Evolutionary conservation across 148 eudicot species (phyloP).

Genomic region (Oxyria digyna): DNA sequence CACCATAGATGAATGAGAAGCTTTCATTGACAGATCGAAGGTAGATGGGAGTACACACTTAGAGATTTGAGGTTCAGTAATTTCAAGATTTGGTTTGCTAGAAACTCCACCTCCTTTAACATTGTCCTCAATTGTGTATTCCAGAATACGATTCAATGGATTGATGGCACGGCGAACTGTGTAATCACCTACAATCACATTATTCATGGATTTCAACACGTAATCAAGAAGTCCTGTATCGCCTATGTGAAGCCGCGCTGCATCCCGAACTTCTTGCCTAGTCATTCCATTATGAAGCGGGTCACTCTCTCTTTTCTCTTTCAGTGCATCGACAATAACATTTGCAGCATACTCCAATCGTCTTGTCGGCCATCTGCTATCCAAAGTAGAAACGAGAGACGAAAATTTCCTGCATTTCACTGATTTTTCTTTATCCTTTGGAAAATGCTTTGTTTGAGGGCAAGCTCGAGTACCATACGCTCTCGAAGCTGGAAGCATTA

Average conservation of each 20-base stretch:
- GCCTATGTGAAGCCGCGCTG: conserved; percentile 70
- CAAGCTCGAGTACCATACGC: neutral
- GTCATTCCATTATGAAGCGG: conserved; percentile 39
- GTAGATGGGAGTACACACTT: neutral
- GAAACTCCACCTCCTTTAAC: conserved; percentile 9
- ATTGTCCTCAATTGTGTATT: conserved; percentile 43
- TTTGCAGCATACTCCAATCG: conserved; percentile 67
- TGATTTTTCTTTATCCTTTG: conserved; percentile 22
- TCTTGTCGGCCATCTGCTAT: conserved; percentile 68
- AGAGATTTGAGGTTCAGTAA: neutral
- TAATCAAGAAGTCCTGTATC: conserved; percentile 89
- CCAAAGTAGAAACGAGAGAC: conserved; percentile 43
- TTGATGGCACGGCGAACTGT: conserved; percentile 44
- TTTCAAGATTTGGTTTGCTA: conserved; percentile 11
- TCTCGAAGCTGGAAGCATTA: neutral
- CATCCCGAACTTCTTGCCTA: conserved; percentile 82
- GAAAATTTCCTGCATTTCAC: conserved; percentile 40
- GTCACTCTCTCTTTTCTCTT: conserved; percentile 29
- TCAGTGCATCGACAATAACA: conserved; percentile 62
- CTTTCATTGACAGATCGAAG: too few species aligned
- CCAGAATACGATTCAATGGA: conserved; percentile 33
- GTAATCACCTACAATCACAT: conserved; percentile 51
- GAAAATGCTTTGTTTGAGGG: neutral
- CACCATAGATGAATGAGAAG: neutral
- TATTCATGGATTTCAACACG: conserved; percentile 71